Evolutionary conservation across 768 basidiomycete genomes (phyloP).

Genomic region (Suillus decipiens): DNA sequence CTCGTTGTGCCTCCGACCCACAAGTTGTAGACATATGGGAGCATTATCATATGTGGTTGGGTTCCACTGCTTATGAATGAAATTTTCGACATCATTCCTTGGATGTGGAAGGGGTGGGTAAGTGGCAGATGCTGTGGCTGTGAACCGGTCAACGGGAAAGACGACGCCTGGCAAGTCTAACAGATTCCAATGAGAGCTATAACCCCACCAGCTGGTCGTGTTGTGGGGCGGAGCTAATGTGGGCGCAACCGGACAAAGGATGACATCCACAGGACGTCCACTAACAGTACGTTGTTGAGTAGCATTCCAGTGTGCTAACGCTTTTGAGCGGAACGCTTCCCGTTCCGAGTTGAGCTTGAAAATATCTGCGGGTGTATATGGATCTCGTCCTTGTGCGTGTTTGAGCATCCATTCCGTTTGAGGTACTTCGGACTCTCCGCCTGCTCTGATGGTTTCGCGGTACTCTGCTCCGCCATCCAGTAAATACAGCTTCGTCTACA

Average conservation of each 20-base stretch:
- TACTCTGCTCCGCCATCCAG: conserved; percentile 52
- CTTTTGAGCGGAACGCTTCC: conserved; percentile 41
- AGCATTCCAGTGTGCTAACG: conserved; percentile 48
- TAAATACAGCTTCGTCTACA: conserved; percentile 47
- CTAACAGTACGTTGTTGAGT: conserved; percentile 36
- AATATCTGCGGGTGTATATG: conserved; percentile 42
- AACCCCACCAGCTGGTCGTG: conserved; percentile 50
- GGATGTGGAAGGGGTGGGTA: conserved; percentile 18
- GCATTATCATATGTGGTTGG: conserved; percentile 44
- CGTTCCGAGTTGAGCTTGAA: conserved; percentile 48
- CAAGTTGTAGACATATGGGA: conserved; percentile 48
- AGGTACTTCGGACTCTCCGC: conserved; percentile 40
- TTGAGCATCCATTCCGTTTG: conserved; percentile 46
- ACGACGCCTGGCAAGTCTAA: conserved; percentile 49
- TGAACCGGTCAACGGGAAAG: conserved; percentile 46
- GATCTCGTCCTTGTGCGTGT: conserved; percentile 38
- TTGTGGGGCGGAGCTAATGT: conserved; percentile 51
- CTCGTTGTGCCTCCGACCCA: conserved; percentile 52
- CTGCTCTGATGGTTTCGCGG: conserved; percentile 34
- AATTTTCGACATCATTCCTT: conserved; percentile 39
- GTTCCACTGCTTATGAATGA: conserved; percentile 42
- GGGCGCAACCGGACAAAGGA: conserved; percentile 48
- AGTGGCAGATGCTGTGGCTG: conserved; percentile 24
- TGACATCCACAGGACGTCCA: conserved; percentile 49
- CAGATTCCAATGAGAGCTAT: conserved; percentile 55